Evolutionary conservation across 495 filamentous ascomycete species (phyloP).

Genomic region (Podospora anserina): DNA sequence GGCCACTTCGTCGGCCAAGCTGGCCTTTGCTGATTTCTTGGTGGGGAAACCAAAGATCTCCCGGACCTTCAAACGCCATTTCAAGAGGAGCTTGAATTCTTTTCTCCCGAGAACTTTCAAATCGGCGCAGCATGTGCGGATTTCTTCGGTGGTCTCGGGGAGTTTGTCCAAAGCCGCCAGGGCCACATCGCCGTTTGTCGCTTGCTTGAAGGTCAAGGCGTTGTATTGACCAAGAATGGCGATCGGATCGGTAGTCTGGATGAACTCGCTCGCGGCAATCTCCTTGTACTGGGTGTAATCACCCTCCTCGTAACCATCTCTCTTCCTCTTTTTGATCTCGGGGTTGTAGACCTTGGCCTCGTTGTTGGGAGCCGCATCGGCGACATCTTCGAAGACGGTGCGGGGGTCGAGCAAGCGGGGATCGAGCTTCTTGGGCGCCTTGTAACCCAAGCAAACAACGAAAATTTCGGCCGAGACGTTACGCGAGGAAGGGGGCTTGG

Average conservation of each 20-base stretch:
- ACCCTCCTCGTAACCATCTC: slow-evolving; percentile 95
- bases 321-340: slow-evolving; percentile 92
- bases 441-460: slow-evolving; percentile 89
- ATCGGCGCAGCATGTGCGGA: slow-evolving; percentile 80
- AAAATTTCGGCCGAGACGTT: slow-evolving; percentile 98
- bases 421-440: slow-evolving; percentile 86
- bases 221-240: slow-evolving; percentile 89
- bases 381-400: slow-evolving; percentile 91
- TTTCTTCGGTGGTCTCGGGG: slow-evolving; percentile 90
- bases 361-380: slow-evolving; percentile 84
- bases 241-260: slow-evolving; percentile 92
- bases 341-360: slow-evolving; percentile 98
- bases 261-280: slow-evolving; percentile 81
- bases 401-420: slow-evolving; percentile 88
- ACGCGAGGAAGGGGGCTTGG: slow-evolving; percentile 91
- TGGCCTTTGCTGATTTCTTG: slow-evolving; percentile 60
- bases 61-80: slow-evolving; percentile 85
- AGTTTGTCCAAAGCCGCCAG: slow-evolving; percentile 80
- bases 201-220: slow-evolving; percentile 74
- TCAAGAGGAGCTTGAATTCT: slow-evolving; percentile 89
- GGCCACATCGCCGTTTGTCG: slow-evolving; percentile 76
- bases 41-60: slow-evolving; percentile 85
- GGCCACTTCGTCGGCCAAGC: slow-evolving; percentile 65
- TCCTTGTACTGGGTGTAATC: slow-evolving; percentile 93
- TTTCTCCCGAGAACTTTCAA: slow-evolving; percentile 88